Evolutionary conservation across 2,329 filamentous ascomycete species (phyloP), one percentile per base, ranked within the genome.

Genomic region (Xylaria digitata): DNA sequence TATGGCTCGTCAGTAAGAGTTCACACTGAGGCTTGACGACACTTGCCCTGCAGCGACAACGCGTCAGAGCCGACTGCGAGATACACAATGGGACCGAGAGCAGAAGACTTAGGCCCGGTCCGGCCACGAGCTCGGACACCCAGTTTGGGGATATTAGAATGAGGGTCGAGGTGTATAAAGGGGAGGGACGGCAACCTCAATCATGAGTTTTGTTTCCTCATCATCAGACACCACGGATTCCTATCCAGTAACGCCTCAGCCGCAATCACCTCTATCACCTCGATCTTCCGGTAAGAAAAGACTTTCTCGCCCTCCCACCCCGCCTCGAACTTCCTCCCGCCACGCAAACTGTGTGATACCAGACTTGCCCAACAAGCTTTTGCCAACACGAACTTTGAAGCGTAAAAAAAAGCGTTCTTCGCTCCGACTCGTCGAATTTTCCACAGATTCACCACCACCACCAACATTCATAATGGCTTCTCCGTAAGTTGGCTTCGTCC

Each of bases 331-430:
- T 48, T 74, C 73, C n/a, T 75, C 72, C 69, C 60, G 68, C 58
- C 42, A 68, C 65, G 54, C 65, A 43, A 55, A n/a, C 13, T 34
- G 63, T 23, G 60, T 63, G 30, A 23, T 34, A 26, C 61, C 54
- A 32, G 53, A 67, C 30, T 45, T 50, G 21, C 52, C 65, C 45
- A 58, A 63, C 50, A 58, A 63, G 45, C 21, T 57, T 32, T 23
- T 50, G 43, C 59, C 67, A 58, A 37, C 58, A 60, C 55, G 42
- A 19, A 59, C 66, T 48, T 56, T 75, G 34, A 71, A 64, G 53
- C 70, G 73, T 52, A 74, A 73, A 59, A 59, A 66, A 26, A 75
- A 74, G 70, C 70, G 68, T 68, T 67, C 63, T 42, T 73, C 70
- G 23, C 71, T 75, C 50, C 66, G 71, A 66, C 63, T 72, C 23